Conservation (phyloP, 768 basidiomycete species). For the Mrakia blollopis region DNA sequence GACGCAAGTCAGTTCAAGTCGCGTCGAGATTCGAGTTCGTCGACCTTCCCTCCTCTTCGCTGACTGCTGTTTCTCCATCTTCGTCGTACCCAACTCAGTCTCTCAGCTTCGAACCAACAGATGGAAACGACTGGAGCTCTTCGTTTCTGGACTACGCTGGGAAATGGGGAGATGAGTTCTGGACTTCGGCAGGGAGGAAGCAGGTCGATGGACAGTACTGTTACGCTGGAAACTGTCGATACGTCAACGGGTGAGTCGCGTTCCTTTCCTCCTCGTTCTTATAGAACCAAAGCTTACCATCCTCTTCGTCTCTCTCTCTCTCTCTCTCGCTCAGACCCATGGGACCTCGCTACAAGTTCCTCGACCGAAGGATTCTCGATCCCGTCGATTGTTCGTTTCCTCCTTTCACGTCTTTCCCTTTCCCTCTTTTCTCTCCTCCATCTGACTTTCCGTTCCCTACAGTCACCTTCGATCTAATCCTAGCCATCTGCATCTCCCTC, state of each 20-base stretch:
- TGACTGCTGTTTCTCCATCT: not conserved
- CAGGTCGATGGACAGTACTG: conserved; percentile 27
- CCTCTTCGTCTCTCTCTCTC: not conserved
- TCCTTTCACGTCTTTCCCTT: not conserved
- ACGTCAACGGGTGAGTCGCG: conserved; percentile 26
- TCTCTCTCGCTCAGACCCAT: conserved; percentile 23
- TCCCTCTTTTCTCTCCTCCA: not conserved
- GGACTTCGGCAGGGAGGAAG: conserved; percentile 14
- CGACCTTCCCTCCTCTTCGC: not conserved
- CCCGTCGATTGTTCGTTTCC: conserved; percentile 27
- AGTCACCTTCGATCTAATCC: conserved; percentile 32
- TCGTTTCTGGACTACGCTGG: conserved; percentile 31
- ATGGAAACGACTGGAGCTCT: conserved; percentile 16
- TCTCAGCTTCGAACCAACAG: conserved; percentile 27
- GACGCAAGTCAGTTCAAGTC: conserved; percentile 15
- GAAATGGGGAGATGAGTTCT: conserved; percentile 33
- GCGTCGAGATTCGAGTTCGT: not conserved
- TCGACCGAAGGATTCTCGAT: conserved; percentile 32
- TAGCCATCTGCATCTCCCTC: conserved; percentile 25
- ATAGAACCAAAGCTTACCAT: not conserved
- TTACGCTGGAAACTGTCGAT: conserved; percentile 32
- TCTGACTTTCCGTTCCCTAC: not conserved
- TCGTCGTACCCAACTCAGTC: not conserved
- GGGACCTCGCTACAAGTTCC: conserved; percentile 33
- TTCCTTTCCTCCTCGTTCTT: not conserved